Conservation (phyloP, 257 asterid genomes). For the Ligustrum vulgare region DNA sequence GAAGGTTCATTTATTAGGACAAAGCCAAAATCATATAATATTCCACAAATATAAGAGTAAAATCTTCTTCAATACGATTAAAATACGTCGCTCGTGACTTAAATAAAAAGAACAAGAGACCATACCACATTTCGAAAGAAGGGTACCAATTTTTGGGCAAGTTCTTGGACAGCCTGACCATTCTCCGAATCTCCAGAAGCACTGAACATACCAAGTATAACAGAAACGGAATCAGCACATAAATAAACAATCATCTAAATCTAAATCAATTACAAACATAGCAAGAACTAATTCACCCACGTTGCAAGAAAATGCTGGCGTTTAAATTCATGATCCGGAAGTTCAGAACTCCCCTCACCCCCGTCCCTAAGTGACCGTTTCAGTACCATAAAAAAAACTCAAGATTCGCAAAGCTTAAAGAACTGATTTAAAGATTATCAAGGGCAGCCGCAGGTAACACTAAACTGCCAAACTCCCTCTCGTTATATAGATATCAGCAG, state of each 20-base stretch:
- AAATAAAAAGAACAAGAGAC: constrained; percentile 9
- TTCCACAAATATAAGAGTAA: constrained; percentile 4
- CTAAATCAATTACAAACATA: neutral
- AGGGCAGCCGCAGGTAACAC: constrained; percentile 35
- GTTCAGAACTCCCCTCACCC: constrained; percentile 51
- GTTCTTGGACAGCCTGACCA: constrained; percentile 50
- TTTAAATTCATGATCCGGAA: constrained; percentile 36
- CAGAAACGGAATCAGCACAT: constrained; percentile 14
- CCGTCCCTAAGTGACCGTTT: constrained; percentile 53
- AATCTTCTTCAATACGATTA: neutral
- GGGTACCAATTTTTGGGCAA: constrained; percentile 53
- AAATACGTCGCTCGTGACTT: neutral
- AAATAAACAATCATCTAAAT: neutral
- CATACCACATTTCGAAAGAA: constrained; percentile 59
- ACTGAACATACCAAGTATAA: constrained; percentile 36
- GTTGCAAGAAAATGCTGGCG: constrained; percentile 33
- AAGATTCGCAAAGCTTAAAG: constrained; percentile 16
- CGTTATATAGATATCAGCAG: constrained; percentile 20
- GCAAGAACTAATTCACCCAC: constrained; percentile 28
- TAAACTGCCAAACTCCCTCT: constrained; percentile 34
- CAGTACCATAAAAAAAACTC: constrained; percentile 58
- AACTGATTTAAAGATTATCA: constrained; percentile 4
- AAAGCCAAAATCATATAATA: neutral
- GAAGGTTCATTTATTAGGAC: constrained; percentile 5
- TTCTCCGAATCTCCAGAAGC: constrained; percentile 39